Conservation (phyloP, 2,329 filamentous ascomycete species). For the Tolypocladium endophyticum region DNA sequence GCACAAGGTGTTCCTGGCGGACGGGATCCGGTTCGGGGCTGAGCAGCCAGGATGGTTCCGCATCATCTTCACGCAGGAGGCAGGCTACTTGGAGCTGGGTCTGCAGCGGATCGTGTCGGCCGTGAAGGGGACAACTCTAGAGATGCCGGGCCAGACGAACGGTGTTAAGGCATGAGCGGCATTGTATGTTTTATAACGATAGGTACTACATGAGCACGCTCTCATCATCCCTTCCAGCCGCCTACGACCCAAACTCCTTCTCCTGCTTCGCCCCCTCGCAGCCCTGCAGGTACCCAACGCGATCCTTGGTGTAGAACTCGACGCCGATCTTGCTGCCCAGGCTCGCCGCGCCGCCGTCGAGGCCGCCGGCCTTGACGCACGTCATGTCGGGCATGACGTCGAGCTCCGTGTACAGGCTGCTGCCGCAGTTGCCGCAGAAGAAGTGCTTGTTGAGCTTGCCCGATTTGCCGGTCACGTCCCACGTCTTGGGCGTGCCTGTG, state of each 20-base stretch:
- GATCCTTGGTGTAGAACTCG: slow-evolving; percentile 43
- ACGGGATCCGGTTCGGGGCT: slow-evolving; percentile 24
- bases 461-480: slow-evolving; percentile 33
- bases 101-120: slow-evolving; percentile 6
- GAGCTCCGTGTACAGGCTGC: slow-evolving; percentile 37
- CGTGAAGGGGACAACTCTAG: neutral
- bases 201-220: neutral
- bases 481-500: slow-evolving; percentile 33
- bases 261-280: slow-evolving; percentile 19
- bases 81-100: slow-evolving; percentile 17
- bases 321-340: slow-evolving; percentile 31
- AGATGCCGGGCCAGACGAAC: neutral
- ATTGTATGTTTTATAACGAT: neutral
- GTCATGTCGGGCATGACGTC: slow-evolving; percentile 41
- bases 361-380: slow-evolving; percentile 38
- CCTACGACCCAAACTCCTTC: slow-evolving; percentile 1
- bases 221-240: neutral
- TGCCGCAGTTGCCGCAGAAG: slow-evolving; percentile 43
- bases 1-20: slow-evolving; percentile 23
- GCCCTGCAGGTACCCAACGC: slow-evolving; percentile 30
- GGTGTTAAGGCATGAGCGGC: neutral
- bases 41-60: slow-evolving; percentile 27
- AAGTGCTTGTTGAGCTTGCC: slow-evolving; percentile 46
- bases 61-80: slow-evolving; percentile 25
- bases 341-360: slow-evolving; percentile 36